Conservation (phyloP, 306 rosid genomes). For the Pterocarpus macrocarpus region DNA sequence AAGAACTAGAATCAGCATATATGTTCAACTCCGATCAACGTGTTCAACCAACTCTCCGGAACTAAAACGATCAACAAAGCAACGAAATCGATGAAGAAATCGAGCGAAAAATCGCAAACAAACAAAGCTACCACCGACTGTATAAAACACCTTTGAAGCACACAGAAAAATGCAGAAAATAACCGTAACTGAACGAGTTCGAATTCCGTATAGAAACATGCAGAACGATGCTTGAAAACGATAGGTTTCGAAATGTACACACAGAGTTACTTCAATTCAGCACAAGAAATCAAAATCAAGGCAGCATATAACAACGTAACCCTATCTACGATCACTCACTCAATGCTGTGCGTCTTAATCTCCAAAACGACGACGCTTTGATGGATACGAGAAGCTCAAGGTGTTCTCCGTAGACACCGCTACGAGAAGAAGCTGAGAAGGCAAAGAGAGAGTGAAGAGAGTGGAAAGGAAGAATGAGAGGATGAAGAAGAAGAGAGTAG, state of each 20-base stretch:
- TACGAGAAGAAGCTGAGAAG: constrained; percentile 63
- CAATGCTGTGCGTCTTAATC: neutral
- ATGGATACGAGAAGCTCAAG: constrained; percentile 36
- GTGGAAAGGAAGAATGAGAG: constrained; percentile 9
- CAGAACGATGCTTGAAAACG: neutral
- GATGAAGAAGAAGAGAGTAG: neutral
- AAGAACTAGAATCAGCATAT: constrained; percentile 39
- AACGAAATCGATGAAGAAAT: neutral
- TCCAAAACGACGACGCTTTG: constrained; percentile 41
- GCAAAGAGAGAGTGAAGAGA: neutral
- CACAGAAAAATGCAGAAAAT: constrained; percentile 17
- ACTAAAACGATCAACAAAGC: constrained; percentile 9
- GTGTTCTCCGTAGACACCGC: constrained; percentile 35
- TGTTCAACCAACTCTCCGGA: constrained; percentile 43
- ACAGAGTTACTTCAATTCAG: constrained; percentile 10
- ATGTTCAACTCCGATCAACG: constrained; percentile 57
- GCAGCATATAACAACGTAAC: constrained; percentile 7
- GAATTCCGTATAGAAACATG: constrained; percentile 42
- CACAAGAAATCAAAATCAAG: neutral
- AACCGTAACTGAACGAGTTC: neutral
- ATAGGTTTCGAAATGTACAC: neutral
- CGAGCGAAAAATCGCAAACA: constrained; percentile 25
- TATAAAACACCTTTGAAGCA: constrained; percentile 12
- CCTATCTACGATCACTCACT: constrained; percentile 19
- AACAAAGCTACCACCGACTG: constrained; percentile 5